Conservation (phyloP, 495 filamentous ascomycete species). For the Recurvomyces mirabilis region DNA sequence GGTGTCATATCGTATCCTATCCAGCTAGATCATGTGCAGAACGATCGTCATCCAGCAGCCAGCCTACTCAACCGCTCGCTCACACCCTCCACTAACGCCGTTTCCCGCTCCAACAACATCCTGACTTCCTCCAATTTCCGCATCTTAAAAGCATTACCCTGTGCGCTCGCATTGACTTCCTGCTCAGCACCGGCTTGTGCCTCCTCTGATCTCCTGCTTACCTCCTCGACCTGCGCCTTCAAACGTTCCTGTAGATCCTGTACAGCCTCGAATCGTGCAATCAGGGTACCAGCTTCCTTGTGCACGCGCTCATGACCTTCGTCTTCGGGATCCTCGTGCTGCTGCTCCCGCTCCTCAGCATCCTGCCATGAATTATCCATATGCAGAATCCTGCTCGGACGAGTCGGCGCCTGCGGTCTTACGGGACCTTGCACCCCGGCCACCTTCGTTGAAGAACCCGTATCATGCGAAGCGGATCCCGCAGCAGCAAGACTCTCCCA, state of each 20-base stretch:
- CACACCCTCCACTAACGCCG: conserved; percentile 22
- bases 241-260: conserved; percentile 18
- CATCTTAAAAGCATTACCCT: conserved; percentile 22
- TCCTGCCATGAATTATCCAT: conserved; percentile 10
- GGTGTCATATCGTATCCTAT: no score
- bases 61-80: conserved; percentile 21
- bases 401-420: conserved; percentile 3
- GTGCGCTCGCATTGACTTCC: neutral
- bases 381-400: conserved; percentile 1
- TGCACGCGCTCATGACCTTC: conserved; percentile 8
- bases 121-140: conserved; percentile 23
- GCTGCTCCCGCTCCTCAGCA: neutral
- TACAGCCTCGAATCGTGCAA: conserved; percentile 22
- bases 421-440: no score
- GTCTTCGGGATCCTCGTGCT: conserved; percentile 3
- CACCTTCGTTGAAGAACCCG: neutral
- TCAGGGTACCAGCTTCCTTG: conserved; percentile 10
- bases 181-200: neutral
- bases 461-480: neutral
- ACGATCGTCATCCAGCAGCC: no score
- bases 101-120: conserved; percentile 24
- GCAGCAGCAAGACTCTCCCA: conserved; percentile 35
- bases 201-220: no score
- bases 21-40: no score
- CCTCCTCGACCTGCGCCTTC: conserved; percentile 18